Percentiles rank a stretch among this genome's conserved stretches.
Conservation (phyloP, 2,329 filamentous ascomycete genomes). For the Juglanconis oblonga region DNA sequence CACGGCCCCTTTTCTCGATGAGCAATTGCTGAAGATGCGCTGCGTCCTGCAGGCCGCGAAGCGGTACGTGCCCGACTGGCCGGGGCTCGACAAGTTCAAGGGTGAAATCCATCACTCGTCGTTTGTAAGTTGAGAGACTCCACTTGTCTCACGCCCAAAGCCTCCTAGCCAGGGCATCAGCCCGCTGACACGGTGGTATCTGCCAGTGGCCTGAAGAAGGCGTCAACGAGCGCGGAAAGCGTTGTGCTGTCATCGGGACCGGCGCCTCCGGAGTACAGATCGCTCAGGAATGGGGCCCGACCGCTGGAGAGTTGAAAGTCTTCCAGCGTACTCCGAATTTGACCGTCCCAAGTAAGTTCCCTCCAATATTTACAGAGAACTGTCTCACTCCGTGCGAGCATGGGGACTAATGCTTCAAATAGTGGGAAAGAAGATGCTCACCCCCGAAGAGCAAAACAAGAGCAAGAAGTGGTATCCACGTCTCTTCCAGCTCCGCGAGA, state of each 20-base stretch:
- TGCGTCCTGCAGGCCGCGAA: conserved; percentile 43
- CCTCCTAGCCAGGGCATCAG: background rate
- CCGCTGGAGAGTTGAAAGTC: conserved; percentile 50
- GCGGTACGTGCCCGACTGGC: conserved; percentile 58
- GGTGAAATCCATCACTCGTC: conserved; percentile 58
- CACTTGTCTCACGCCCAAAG: background rate
- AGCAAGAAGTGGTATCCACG: conserved; percentile 42
- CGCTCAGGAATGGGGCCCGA: conserved; percentile 55
- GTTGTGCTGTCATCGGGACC: conserved; percentile 60
- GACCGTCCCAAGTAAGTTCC: conserved; percentile 42
- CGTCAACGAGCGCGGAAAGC: conserved; percentile 55
- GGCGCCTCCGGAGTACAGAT: conserved; percentile 64
- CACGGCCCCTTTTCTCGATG: background rate
- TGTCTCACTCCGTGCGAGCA: background rate
- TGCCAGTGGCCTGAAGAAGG: conserved; percentile 51
- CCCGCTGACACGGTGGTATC: background rate
- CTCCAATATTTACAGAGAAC: background rate
- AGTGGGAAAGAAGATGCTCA: conserved; percentile 43
- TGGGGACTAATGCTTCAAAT: conserved; percentile 34
- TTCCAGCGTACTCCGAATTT: conserved; percentile 67
- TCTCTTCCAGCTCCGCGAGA: conserved; percentile 50
- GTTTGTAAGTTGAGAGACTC: conserved; percentile 26
- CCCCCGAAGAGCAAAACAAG: conserved; percentile 47
- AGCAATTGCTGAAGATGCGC: background rate
- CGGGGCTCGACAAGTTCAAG: conserved; percentile 57